Percentiles rank a stretch among this genome's conserved stretches.
phyloP scores from a whole-genome alignment of 176 grass and related monocot species.

The Bromus sterilis region DNA sequence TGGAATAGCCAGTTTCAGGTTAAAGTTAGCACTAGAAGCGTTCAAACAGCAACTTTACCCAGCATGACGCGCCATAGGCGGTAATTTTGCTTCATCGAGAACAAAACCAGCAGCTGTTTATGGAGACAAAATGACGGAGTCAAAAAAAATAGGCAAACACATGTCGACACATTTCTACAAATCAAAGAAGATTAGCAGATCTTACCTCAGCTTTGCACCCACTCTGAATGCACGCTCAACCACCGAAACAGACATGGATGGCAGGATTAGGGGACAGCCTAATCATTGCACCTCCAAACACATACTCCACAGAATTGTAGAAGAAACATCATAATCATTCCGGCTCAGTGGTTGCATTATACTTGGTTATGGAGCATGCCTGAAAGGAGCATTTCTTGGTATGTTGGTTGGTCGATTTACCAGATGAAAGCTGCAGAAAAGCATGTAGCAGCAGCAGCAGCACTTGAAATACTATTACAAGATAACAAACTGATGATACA shows the following conservation, averaged over 20 bases:
- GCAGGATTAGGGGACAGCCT: constrained; percentile 5
- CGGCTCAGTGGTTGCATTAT: constrained; percentile 7
- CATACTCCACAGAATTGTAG: background rate
- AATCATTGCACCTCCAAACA: constrained; percentile 22
- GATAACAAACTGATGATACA: background rate
- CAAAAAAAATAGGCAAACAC: background rate
- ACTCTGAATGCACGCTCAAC: constrained; percentile 5
- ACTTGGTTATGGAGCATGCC: constrained; percentile 8
- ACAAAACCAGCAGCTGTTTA: background rate
- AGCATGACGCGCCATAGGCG: background rate
- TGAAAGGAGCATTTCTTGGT: constrained; percentile 1
- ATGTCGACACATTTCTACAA: background rate
- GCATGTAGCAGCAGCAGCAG: background rate
- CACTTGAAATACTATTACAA: background rate
- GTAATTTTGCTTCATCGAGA: background rate
- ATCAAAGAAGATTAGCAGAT: background rate
- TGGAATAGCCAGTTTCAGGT: background rate
- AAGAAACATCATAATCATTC: background rate
- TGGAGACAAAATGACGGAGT: constrained; percentile 1
- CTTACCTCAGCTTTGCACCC: constrained; percentile 6
- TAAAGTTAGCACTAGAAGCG: background rate
- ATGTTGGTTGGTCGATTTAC: background rate
- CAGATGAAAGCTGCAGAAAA: background rate
- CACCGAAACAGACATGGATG: constrained; percentile 6
- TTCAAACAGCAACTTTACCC: background rate